These are phyloP conservation scores for Ogataea kodamae DNA, from an alignment of 805 yeast species.

Conservation along the genomic window DNA sequence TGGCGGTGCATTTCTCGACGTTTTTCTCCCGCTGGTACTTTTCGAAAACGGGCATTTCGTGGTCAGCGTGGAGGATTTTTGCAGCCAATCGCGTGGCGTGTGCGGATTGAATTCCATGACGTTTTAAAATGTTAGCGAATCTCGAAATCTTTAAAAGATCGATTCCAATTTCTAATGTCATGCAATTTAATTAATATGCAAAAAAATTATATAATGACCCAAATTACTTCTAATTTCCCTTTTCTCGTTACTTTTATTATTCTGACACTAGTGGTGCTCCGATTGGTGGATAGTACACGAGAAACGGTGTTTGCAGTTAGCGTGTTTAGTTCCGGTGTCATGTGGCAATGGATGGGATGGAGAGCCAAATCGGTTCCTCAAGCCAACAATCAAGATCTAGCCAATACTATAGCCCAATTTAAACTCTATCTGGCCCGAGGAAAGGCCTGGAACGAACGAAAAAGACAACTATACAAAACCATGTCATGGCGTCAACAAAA, in stretches of 20 bases:
- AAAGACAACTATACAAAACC: constrained; percentile 40
- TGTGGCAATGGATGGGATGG: too few species aligned
- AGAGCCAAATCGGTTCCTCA: too few species aligned
- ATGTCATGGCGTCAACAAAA: constrained; percentile 57
- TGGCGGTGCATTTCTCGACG: constrained; percentile 28
- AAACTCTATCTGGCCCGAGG: constrained; percentile 42
- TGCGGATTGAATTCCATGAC: constrained; percentile 33
- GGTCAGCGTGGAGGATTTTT: constrained; percentile 48
- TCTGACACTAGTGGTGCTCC: too few species aligned
- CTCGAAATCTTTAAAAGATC: constrained; percentile 51
- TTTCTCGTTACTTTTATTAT: too few species aligned
- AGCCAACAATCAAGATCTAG: too few species aligned
- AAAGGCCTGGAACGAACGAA: constrained; percentile 42
- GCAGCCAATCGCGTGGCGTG: constrained; percentile 38
- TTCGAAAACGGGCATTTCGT: constrained; percentile 38
- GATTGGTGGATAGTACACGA: too few species aligned
- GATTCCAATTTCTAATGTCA: too few species aligned
- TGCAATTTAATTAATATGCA: too few species aligned
- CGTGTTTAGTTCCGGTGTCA: too few species aligned
- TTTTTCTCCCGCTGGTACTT: constrained; percentile 15
- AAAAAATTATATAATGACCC: constrained; percentile 1
- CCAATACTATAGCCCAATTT: too few species aligned
- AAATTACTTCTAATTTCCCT: too few species aligned
- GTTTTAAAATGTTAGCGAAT: constrained; percentile 39
- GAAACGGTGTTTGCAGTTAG: too few species aligned